Evolutionary conservation across 1,284 basidiomycete species (phyloP).

Genomic region (Ceratorhiza oryzae-sativae): DNA sequence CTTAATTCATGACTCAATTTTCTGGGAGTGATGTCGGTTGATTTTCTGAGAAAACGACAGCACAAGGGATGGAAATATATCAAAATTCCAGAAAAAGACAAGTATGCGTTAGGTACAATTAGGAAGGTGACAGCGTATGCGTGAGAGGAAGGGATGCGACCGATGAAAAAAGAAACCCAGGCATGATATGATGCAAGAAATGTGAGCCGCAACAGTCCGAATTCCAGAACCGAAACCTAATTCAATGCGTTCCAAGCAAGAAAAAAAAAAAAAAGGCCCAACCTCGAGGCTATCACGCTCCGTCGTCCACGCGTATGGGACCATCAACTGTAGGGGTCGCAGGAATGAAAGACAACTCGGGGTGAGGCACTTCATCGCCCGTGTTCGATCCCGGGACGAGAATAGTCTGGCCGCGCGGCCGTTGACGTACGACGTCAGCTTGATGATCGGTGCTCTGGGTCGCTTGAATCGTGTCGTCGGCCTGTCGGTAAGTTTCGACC

Average conservation of each 20-base stretch:
- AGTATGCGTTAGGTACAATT: neutral
- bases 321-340: slow-evolving; percentile 19
- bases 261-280: too few relatives aligned
- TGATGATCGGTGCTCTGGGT: neutral
- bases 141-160: neutral
- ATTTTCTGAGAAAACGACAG: neutral
- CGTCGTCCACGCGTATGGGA: neutral
- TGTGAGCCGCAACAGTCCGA: neutral
- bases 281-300: neutral
- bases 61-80: neutral
- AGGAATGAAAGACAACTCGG: slow-evolving; percentile 21
- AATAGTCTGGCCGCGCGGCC: slow-evolving; percentile 16
- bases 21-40: slow-evolving; percentile 6
- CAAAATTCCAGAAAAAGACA: neutral
- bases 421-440: neutral
- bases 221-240: neutral
- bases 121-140: neutral
- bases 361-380: slow-evolving; percentile 1
- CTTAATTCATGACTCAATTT: neutral
- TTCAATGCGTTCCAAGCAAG: neutral
- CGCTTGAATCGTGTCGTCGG: neutral
- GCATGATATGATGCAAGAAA: neutral
- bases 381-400: slow-evolving; percentile 14
- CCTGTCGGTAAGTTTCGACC: slow-evolving; percentile 8
- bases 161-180: neutral